Evolutionary conservation across 2,329 filamentous ascomycete species (phyloP).

Genomic region (Westerdykella aurantiaca): DNA sequence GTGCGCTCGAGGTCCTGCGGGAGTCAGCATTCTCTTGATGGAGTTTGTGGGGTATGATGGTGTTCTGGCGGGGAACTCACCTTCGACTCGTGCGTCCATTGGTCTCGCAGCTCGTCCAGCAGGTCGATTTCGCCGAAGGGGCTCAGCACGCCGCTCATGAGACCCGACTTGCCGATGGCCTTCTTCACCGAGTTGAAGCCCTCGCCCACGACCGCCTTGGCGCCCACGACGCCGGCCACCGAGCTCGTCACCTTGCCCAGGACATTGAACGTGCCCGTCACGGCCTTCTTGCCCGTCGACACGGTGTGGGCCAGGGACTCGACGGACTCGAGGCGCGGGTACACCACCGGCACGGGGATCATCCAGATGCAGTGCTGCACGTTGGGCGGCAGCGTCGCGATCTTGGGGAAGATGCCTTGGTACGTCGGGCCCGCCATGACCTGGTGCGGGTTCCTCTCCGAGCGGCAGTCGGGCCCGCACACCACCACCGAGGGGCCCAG

Average conservation of each 20-base stretch:
- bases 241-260: conserved; percentile 92
- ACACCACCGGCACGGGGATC: conserved; percentile 83
- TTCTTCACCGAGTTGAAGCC: conserved; percentile 95
- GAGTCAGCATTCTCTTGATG: too few relatives aligned
- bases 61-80: conserved; percentile 36
- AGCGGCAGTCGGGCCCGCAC: conserved; percentile 84
- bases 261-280: conserved; percentile 94
- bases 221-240: conserved; percentile 90
- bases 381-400: conserved; percentile 81
- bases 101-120: conserved; percentile 86
- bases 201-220: conserved; percentile 84
- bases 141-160: conserved; percentile 94
- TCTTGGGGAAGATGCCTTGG: conserved; percentile 93
- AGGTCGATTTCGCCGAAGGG: conserved; percentile 96
- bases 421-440: conserved; percentile 96
- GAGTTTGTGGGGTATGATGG: too few relatives aligned
- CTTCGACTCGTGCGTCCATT: conserved; percentile 98
- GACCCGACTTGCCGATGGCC: conserved; percentile 86
- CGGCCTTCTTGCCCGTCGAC: conserved; percentile 90
- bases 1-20: conserved; percentile 81
- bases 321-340: conserved; percentile 84
- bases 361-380: conserved; percentile 98
- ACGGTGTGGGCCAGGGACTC: conserved; percentile 89
- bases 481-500: conserved; percentile 86
- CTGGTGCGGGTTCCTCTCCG: conserved; percentile 81